Percentiles rank a stretch among this genome's conserved stretches.
phyloP scores from a whole-genome alignment of 1,284 basidiomycete species.

The Apiotrichum sp. region DNA sequence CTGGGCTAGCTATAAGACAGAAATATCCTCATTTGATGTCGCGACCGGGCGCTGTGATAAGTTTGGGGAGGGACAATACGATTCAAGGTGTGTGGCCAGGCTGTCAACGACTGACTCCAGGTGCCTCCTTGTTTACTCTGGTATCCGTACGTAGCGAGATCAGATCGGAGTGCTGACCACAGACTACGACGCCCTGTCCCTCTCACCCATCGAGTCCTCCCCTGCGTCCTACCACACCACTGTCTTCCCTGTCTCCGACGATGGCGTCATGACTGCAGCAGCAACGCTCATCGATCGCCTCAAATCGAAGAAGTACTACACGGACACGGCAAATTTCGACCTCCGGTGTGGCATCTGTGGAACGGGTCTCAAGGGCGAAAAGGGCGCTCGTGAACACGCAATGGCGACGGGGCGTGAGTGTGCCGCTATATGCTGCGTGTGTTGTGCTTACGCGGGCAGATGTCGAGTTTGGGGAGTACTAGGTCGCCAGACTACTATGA shows the following conservation, averaged over 20 bases:
- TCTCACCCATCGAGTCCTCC: slow-evolving; percentile 68
- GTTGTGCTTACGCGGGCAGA: slow-evolving; percentile 20
- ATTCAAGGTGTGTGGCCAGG: slow-evolving; percentile 31
- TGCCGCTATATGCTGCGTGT: too few species aligned
- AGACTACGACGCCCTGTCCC: slow-evolving; percentile 79
- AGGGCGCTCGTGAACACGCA: slow-evolving; percentile 80
- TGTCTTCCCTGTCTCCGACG: slow-evolving; percentile 63
- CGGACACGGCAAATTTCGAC: slow-evolving; percentile 85
- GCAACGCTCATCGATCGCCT: slow-evolving; percentile 65
- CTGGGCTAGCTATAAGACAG: slow-evolving; percentile 57
- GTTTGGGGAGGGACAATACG: slow-evolving; percentile 58
- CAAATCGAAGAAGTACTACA: slow-evolving; percentile 70
- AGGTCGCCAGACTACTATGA: not conserved
- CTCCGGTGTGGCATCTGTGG: slow-evolving; percentile 53
- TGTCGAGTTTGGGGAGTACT: slow-evolving; percentile 78
- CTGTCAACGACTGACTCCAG: slow-evolving; percentile 13
- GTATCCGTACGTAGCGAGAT: slow-evolving; percentile 56
- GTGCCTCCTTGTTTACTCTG: slow-evolving; percentile 73
- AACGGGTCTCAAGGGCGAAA: slow-evolving; percentile 80
- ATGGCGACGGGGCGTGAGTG: slow-evolving; percentile 70
- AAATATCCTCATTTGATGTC: slow-evolving; percentile 85
- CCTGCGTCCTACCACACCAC: slow-evolving; percentile 83
- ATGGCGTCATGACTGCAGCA: slow-evolving; percentile 58
- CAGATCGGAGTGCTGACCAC: slow-evolving; percentile 1
- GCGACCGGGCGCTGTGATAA: slow-evolving; percentile 83